Evolutionary conservation across 2,329 filamentous ascomycete genomes (phyloP), one percentile per base, ranked within the genome.

Genomic region (Aspergillus fructus): DNA sequence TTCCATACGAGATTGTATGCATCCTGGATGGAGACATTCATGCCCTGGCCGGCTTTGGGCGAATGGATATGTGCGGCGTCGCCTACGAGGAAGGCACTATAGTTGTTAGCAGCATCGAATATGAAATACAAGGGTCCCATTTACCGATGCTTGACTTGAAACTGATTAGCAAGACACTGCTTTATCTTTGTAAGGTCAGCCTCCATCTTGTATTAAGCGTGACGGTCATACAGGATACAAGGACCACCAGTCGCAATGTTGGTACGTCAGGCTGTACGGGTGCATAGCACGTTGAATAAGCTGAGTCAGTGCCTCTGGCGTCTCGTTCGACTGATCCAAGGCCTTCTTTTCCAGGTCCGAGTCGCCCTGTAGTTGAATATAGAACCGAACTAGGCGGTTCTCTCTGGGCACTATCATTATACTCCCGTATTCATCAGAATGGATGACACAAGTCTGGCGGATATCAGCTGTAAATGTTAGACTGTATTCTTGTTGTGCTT

Each of bases 1-100:
- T 85, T 85, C 51, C 51, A 53, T 1, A 30, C 5, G 6, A 53
- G 42, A n/a, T 53, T 53, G 51, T 47, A 53, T 30, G 51, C 47
- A 37, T 53, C 51, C 11, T 53, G 51, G 2, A 53, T 53, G 3
- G 42, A 47, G 5, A 53, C 42, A n/a, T 53, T 53, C 51, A 53
- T 40, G 4, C 51, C 51, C 24, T 53, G 51, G 1, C 51, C 51
- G 8, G 51, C 51, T 27, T 53, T 53, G 13, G 42, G 51, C 2
- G 51, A 53, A 11, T 53, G 51, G 2, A 42, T 53, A 8, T 53
- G 51, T 4, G 42, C 42, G 2, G 51, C 51, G 33, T 53, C 51
- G 2, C 51, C 51, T 13, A 33, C 51, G 17, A 53, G 51, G 33
- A 53, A 53, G 3, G 45, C 49, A 6, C 49, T 50, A 4, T 2